Evolutionary conservation across 2,329 filamentous ascomycete species (phyloP).

Genomic region (Xylaria sp.): DNA sequence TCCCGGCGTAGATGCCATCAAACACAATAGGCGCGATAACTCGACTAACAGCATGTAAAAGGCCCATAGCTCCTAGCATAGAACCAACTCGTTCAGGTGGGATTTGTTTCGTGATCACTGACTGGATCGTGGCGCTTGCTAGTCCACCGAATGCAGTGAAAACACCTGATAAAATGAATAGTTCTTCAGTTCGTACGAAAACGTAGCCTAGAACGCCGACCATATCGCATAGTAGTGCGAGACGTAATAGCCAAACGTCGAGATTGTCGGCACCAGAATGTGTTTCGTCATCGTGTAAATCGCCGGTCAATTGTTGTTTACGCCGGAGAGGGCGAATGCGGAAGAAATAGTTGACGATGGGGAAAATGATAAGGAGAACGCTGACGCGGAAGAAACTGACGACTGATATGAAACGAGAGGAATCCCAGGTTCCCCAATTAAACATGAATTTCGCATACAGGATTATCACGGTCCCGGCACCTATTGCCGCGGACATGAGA

Average conservation of each 20-base stretch:
- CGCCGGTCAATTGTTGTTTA: constrained; percentile 47
- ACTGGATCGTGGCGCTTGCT: constrained; percentile 82
- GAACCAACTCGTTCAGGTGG: constrained; percentile 81
- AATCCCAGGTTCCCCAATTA: constrained; percentile 80
- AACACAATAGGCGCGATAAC: constrained; percentile 82
- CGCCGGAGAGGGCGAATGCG: constrained; percentile 60
- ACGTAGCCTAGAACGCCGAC: constrained; percentile 78
- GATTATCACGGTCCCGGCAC: constrained; percentile 78
- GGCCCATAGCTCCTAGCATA: constrained; percentile 84
- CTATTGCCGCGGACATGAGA: constrained; percentile 81
- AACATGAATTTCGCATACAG: constrained; percentile 84
- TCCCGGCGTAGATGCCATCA: constrained; percentile 83
- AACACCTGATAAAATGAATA: constrained; percentile 76
- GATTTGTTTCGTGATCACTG: constrained; percentile 88
- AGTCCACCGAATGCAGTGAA: constrained; percentile 81
- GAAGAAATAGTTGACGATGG: constrained; percentile 76
- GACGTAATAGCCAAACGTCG: constrained; percentile 77
- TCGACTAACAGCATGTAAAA: constrained; percentile 81
- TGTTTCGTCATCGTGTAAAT: constrained; percentile 48
- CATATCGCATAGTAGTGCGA: constrained; percentile 77
- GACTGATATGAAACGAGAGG: constrained; percentile 80
- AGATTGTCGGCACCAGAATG: constrained; percentile 76
- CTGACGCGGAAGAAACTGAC: constrained; percentile 78
- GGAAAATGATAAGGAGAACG: constrained; percentile 76
- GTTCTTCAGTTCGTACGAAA: constrained; percentile 61